phyloP scores from a whole-genome alignment of 306 rosid species.

The Myrica gale region DNA sequence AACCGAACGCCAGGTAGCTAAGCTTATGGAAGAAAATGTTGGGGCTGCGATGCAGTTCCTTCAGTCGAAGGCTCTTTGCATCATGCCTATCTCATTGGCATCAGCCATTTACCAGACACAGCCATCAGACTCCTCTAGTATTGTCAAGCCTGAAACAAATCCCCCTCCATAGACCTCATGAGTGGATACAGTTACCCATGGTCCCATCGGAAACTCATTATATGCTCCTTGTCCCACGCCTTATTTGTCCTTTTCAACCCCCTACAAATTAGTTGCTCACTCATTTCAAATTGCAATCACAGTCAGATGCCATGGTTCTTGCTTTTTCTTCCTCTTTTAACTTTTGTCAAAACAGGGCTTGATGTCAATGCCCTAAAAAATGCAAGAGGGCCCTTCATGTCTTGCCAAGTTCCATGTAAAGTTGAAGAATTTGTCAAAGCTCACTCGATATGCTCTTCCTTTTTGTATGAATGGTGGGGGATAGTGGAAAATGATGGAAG shows the following conservation, averaged over 20 bases:
- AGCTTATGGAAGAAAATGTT: slow-evolving; percentile 94
- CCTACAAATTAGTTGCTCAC: slow-evolving; percentile 44
- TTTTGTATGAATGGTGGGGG: slow-evolving; percentile 56
- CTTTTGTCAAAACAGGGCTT: slow-evolving; percentile 61
- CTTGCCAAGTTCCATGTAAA: slow-evolving; percentile 56
- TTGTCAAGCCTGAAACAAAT: slow-evolving; percentile 73
- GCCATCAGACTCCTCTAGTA: slow-evolving; percentile 68
- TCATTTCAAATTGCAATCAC: slow-evolving; percentile 70
- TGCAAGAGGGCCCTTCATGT: slow-evolving; percentile 48
- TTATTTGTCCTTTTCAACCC: slow-evolving; percentile 48
- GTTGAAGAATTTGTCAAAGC: slow-evolving; percentile 64
- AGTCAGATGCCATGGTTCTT: slow-evolving; percentile 83
- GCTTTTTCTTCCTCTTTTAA: slow-evolving; percentile 45
- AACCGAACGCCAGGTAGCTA: slow-evolving; percentile 82
- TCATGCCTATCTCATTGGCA: slow-evolving; percentile 92
- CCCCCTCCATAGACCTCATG: slow-evolving; percentile 64
- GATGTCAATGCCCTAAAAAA: slow-evolving; percentile 60
- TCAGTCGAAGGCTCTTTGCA: slow-evolving; percentile 91
- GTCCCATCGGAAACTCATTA: slow-evolving; percentile 36
- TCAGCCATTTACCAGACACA: slow-evolving; percentile 90
- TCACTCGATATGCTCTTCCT: slow-evolving; percentile 60
- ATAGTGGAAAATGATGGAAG: slow-evolving; percentile 82
- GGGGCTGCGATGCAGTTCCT: slow-evolving; percentile 97
- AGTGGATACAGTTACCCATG: slow-evolving; percentile 25
- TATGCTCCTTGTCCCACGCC: slow-evolving; percentile 40